Evolutionary conservation across 257 asterid genomes (phyloP), one percentile per base, ranked within the genome.

Genomic region (Solanum appendiculatum): DNA sequence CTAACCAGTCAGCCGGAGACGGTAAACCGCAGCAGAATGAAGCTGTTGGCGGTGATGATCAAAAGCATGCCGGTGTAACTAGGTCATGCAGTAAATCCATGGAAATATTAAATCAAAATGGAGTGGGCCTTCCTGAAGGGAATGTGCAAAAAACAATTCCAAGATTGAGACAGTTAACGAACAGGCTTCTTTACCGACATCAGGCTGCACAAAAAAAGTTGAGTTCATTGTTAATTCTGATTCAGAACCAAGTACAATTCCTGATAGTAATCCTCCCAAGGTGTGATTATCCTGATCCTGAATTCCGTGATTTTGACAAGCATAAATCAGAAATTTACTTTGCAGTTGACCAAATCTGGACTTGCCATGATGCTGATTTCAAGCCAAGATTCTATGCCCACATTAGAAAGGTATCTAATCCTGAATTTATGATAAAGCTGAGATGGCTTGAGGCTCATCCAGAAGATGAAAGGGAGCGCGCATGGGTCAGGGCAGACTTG

Each of bases 331-430:
- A 86, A 39, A 82, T 70, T 46, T 42, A 73, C 87, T 94, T 96
- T 89, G 85, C 89, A 60, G 92, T 56, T 85, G 92, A 78, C 88
- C 98, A 96, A 33, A 84, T 91, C 86, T 96, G 98, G 98, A 94
- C 98, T 89, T 95, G 96, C 86, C 92, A 91, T 74, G 96, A 92
- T 86, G 39, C 42, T 16, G 94, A 93, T 86, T 90, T 92, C 69
- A 91, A 94, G 98, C 98, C 98, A 34, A 93, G 98, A 88, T 96
- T 58, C 78, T 92, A 92, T 70, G 96, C 96, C 14, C 93, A 73
- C 88, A 92, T 96, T 86, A 92, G 51, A 86, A 91, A 87, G 85
- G 93, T 93, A 21, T 20, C 20, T 73, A 37, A 73, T 40, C 39
- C 90, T 63, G 92, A 93, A 86, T 96, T 93, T 87, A 87, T 84